A percentile compares a stretch with the other conserved stretches of the same genome.
Evolutionary conservation across 2,329 filamentous ascomycete species (phyloP).

Genomic region (Cladobotryum mycophilum): DNA sequence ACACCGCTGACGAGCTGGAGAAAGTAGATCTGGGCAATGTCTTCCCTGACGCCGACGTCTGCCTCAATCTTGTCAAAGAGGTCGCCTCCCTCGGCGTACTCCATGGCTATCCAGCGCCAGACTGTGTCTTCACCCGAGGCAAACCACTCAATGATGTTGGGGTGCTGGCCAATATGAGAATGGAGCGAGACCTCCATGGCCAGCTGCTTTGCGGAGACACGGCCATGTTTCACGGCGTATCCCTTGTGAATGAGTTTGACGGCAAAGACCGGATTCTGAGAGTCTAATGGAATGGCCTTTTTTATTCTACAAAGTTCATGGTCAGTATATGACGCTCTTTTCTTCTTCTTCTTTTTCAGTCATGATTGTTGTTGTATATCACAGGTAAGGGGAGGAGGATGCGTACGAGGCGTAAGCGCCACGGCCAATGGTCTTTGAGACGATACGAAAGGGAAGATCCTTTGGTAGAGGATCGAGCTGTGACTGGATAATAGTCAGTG

Average conservation of each 20-base stretch:
- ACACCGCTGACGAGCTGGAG: slow-evolving; percentile 84
- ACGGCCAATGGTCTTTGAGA: slow-evolving; percentile 93
- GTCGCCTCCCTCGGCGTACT: slow-evolving; percentile 89
- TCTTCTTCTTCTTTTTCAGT: slow-evolving; percentile 9
- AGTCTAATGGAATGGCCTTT: slow-evolving; percentile 74
- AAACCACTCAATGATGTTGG: slow-evolving; percentile 91
- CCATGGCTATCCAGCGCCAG: slow-evolving; percentile 99
- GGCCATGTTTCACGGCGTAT: slow-evolving; percentile 83
- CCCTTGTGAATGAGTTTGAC: slow-evolving; percentile 99
- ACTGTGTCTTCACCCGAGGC: slow-evolving; percentile 74
- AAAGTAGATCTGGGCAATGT: slow-evolving; percentile 96
- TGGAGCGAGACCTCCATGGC: slow-evolving; percentile 89
- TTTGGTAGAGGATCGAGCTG: slow-evolving; percentile 80
- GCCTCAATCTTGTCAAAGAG: slow-evolving; percentile 99
- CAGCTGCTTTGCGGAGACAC: slow-evolving; percentile 82
- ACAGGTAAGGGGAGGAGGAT: slow-evolving; percentile 11
- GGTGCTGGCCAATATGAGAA: slow-evolving; percentile 78
- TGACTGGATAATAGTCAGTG: slow-evolving; percentile 53
- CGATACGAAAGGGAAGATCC: slow-evolving; percentile 85
- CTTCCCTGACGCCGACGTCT: slow-evolving; percentile 86
- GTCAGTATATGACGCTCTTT: neutral
- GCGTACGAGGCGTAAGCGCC: slow-evolving; percentile 93
- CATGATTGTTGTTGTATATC: neutral
- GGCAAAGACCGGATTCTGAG: slow-evolving; percentile 73
- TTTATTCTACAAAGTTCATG: slow-evolving; percentile 60